Percentiles rank a stretch among this genome's conserved stretches.
Conservation (phyloP, 139 green algal species). For the Helicosporidium sp. region DNA sequence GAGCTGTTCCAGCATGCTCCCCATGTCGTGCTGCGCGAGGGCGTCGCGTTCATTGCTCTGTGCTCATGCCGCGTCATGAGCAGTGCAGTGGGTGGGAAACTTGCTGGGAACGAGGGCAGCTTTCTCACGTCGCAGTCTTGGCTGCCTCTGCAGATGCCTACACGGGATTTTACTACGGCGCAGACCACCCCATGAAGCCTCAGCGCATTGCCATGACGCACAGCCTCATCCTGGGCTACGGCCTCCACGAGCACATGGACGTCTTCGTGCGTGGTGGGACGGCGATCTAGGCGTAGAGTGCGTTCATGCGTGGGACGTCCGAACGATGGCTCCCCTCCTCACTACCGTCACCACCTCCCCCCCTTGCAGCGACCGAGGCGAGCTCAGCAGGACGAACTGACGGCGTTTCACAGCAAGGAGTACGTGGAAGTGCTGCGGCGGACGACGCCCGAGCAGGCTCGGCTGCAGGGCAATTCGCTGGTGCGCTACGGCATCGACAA, state of each 20-base stretch:
- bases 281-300: no score
- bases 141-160: conserved; percentile 38
- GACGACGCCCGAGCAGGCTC: conserved; percentile 47
- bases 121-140: background rate
- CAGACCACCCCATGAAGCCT: conserved; percentile 97
- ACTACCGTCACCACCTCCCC: background rate
- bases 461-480: conserved; percentile 15
- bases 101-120: background rate
- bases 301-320: no score
- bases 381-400: conserved; percentile 56
- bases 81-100: background rate
- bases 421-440: conserved; percentile 66
- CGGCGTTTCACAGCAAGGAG: conserved; percentile 66
- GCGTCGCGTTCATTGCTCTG: background rate
- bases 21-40: background rate
- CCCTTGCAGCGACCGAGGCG: conserved; percentile 46
- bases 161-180: conserved; percentile 73
- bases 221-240: conserved; percentile 80
- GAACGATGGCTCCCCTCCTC: background rate
- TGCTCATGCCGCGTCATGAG: no score
- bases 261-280: conserved; percentile 76
- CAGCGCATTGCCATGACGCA: conserved; percentile 88
- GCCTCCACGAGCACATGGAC: conserved; percentile 73
- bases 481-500: conserved; percentile 62
- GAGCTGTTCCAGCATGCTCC: background rate